Conservation (phyloP, 1,139 yeast genomes). For the Pichia sp. region DNA sequence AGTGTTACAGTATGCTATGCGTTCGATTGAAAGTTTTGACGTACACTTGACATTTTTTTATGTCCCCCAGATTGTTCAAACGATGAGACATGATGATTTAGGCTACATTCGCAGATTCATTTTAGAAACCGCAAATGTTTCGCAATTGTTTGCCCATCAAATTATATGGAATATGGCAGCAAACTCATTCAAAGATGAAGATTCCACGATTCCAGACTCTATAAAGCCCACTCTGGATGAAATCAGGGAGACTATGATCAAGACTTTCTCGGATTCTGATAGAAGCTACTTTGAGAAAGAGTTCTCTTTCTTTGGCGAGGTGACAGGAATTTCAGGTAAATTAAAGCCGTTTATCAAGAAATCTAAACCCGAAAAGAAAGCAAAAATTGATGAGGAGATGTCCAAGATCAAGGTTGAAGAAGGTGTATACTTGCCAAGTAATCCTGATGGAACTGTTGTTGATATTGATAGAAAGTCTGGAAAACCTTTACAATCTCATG, state of each 20-base stretch:
- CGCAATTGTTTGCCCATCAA: constrained; percentile 93
- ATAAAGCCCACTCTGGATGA: constrained; percentile 80
- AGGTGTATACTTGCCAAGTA: constrained; percentile 90
- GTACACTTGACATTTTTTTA: constrained; percentile 89
- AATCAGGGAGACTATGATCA: constrained; percentile 64
- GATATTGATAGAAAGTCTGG: constrained; percentile 93
- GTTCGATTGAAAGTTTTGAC: constrained; percentile 85
- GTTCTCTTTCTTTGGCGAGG: constrained; percentile 84
- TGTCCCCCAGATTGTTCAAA: constrained; percentile 96
- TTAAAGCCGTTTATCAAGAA: constrained; percentile 90
- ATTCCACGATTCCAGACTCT: constrained; percentile 70
- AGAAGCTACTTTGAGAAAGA: constrained; percentile 71
- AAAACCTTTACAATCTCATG: constrained; percentile 95
- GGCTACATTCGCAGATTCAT: constrained; percentile 90
- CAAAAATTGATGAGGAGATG: constrained; percentile 96
- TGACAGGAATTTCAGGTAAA: constrained; percentile 90
- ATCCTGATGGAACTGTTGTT: constrained; percentile 90
- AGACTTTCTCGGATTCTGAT: constrained; percentile 57
- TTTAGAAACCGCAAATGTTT: constrained; percentile 85
- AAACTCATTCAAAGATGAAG: constrained; percentile 87
- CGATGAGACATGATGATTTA: constrained; percentile 70
- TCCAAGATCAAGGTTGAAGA: constrained; percentile 67
- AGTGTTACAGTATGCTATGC: constrained; percentile 80
- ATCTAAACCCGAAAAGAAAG: constrained; percentile 93
- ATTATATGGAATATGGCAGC: constrained; percentile 98